Base-by-base conservation (phyloP, 495 filamentous ascomycete genomes). In the Neurospora sp. region DNA sequence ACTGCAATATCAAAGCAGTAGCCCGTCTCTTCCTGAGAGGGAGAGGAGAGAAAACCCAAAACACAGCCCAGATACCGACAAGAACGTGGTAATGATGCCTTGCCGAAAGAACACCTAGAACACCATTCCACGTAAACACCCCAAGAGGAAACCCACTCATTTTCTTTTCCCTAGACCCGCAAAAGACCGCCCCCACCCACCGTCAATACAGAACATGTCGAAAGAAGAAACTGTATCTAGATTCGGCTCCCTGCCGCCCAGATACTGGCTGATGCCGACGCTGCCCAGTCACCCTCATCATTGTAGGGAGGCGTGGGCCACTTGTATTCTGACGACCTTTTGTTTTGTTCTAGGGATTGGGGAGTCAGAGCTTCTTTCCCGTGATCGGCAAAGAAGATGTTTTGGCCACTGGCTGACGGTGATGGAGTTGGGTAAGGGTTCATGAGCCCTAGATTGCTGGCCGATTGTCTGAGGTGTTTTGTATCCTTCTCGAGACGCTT, bases 301-400 rank as follows among this genome's bases (percentile, higher is more conserved):
- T 66, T 66, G 77, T 97, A 96, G 38, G 96, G 96, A 46, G 96
- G 96, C n/a, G 96, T 98, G 37, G 95, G 95, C 92, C 93, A 97
- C 81, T 95, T 93, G 62, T 92, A 88, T 73, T 87, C 86, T 16
- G 85, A 79, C 38, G 86, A 81, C 74, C 90, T 86, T 74, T 87
- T 89, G 78, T 80, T 79, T 62, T 85, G 81, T 46, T 86, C 81
- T 54, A 88, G 77, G 4, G 86, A 85, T 73, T 89, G 87, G 66
- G 91, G 91, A 38, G 87, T 88, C 12, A 90, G 80, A 18, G 85
- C 84, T 73, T 94, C 89, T 71, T 91, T 85, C 41, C 84, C 83
- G 54, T 66, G 54, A 60, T 91, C 90, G 23, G 90, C 90, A 76
- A 93, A 95, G 69, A 89, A 87, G 27, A 91, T 86, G 35, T 87